Percentiles rank a stretch among this genome's conserved stretches.
phyloP scores from a whole-genome alignment of 1,284 basidiomycete species.

The Moesziomyces antarcticus region DNA sequence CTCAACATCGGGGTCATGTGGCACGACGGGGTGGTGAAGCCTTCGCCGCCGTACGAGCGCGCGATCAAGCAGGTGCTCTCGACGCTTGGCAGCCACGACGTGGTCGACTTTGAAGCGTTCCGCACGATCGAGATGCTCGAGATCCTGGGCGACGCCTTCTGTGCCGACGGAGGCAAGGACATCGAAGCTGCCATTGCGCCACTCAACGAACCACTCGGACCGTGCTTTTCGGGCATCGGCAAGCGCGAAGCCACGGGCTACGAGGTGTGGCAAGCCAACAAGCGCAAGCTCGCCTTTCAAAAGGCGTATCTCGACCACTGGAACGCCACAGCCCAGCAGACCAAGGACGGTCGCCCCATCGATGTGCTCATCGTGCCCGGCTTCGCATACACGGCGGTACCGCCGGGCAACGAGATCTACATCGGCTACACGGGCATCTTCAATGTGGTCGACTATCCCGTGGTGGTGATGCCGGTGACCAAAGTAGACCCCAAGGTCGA shows the following conservation, averaged over 20 bases:
- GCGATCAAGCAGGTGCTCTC: slow-evolving; percentile 64
- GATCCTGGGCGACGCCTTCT: slow-evolving; percentile 55
- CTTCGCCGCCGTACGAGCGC: slow-evolving; percentile 67
- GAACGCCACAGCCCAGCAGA: slow-evolving; percentile 71
- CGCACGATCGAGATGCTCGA: slow-evolving; percentile 57
- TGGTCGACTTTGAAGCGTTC: slow-evolving; percentile 48
- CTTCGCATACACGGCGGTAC: slow-evolving; percentile 72
- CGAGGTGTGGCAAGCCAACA: slow-evolving; percentile 73
- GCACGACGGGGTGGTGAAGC: slow-evolving; percentile 68
- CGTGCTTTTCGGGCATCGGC: slow-evolving; percentile 28
- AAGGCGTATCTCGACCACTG: slow-evolving; percentile 73
- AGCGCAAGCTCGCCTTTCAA: slow-evolving; percentile 69
- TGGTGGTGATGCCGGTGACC: slow-evolving; percentile 74
- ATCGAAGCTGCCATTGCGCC: slow-evolving; percentile 38
- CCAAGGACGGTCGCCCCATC: slow-evolving; percentile 72
- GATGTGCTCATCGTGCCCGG: slow-evolving; percentile 75
- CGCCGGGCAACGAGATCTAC: slow-evolving; percentile 71
- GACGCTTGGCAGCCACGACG: slow-evolving; percentile 57
- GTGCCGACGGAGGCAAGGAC: slow-evolving; percentile 60
- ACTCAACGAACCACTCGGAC: slow-evolving; percentile 55
- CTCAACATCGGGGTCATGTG: slow-evolving; percentile 66
- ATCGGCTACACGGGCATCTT: slow-evolving; percentile 68
- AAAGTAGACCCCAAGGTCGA: slow-evolving; percentile 70
- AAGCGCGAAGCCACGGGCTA: slow-evolving; percentile 68
- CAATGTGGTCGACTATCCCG: slow-evolving; percentile 78